Evolutionary conservation across 495 filamentous ascomycete genomes (phyloP).

Genomic region (Tuber microsphaerosporum): DNA sequence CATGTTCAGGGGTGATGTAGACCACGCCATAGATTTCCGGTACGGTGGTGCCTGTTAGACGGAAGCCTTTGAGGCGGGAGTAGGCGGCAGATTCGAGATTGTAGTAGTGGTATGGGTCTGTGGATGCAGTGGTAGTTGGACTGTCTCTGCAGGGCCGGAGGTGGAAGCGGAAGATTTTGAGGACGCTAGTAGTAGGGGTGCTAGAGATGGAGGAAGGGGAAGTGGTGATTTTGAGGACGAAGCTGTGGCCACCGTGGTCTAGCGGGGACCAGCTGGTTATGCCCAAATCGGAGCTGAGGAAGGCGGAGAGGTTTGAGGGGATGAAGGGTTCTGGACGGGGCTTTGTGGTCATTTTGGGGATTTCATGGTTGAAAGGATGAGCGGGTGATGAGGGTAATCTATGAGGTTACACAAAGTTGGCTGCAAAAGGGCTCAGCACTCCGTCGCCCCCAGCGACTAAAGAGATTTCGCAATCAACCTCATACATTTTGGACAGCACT

Average conservation of each 20-base stretch:
- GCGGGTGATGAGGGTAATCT: not conserved
- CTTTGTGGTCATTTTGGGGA: not conserved
- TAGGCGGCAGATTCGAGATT: conserved; percentile 16
- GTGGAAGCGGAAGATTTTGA: conserved; percentile 4
- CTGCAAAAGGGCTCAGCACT: not conserved
- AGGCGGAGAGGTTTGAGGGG: not conserved
- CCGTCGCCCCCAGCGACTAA: too few relatives aligned
- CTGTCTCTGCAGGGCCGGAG: not conserved
- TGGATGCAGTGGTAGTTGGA: not conserved
- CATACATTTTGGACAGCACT: too few relatives aligned
- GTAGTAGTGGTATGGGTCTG: conserved; percentile 16
- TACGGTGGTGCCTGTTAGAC: conserved; percentile 6
- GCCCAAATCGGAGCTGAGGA: conserved; percentile 14
- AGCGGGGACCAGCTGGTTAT: conserved; percentile 21
- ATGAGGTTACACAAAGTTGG: not conserved
- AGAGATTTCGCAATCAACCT: too few relatives aligned
- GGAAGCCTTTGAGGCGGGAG: conserved; percentile 6
- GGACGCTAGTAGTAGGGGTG: not conserved
- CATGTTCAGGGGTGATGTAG: conserved; percentile 16
- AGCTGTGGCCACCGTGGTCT: conserved; percentile 25
- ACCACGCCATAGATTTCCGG: conserved; percentile 15
- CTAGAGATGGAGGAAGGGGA: not conserved
- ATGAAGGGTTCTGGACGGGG: not conserved
- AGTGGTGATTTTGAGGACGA: conserved; percentile 21
- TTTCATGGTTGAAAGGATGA: not conserved